Conservation (phyloP, 1,139 yeast species). For the Candida albicans region DNA sequence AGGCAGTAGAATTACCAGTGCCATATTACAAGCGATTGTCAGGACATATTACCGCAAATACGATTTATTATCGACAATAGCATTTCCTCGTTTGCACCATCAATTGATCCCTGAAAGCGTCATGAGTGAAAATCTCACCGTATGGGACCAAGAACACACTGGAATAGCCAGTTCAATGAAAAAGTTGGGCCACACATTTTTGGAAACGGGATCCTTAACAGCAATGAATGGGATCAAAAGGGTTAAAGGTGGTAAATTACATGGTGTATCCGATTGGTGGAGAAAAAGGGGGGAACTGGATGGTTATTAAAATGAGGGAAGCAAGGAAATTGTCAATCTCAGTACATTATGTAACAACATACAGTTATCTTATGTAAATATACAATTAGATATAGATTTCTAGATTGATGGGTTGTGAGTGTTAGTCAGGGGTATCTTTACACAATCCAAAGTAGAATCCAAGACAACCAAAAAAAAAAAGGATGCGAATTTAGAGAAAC, state of each 20-base stretch:
- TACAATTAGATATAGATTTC: no score
- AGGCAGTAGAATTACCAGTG: conserved; percentile 85
- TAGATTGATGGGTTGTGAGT: no score
- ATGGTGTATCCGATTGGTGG: conserved; percentile 50
- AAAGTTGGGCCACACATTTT: conserved; percentile 29
- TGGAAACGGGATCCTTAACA: conserved; percentile 38
- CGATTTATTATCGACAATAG: conserved; percentile 64
- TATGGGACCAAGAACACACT: conserved; percentile 28
- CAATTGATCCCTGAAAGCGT: conserved; percentile 77
- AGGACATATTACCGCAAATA: conserved; percentile 58
- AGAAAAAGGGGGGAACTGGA: conserved; percentile 44
- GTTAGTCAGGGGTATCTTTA: no score
- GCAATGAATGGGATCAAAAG: conserved; percentile 45
- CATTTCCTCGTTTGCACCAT: conserved; percentile 84
- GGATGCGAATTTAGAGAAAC: no score
- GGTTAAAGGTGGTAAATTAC: conserved; percentile 16
- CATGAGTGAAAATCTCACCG: conserved; percentile 54
- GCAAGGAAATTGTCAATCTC: neutral
- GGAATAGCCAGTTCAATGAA: conserved; percentile 17
- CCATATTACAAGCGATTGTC: conserved; percentile 77
- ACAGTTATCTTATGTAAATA: no score
- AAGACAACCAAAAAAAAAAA: no score
- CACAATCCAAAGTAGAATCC: no score
- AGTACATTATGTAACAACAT: no score
- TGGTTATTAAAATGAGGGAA: conserved; percentile 34